A percentile compares a stretch with the other conserved stretches of the same genome.
These are phyloP conservation scores for Hymenoscyphus infarciens DNA, from an alignment of 2,329 filamentous ascomycete species.

Conservation along the genomic window DNA sequence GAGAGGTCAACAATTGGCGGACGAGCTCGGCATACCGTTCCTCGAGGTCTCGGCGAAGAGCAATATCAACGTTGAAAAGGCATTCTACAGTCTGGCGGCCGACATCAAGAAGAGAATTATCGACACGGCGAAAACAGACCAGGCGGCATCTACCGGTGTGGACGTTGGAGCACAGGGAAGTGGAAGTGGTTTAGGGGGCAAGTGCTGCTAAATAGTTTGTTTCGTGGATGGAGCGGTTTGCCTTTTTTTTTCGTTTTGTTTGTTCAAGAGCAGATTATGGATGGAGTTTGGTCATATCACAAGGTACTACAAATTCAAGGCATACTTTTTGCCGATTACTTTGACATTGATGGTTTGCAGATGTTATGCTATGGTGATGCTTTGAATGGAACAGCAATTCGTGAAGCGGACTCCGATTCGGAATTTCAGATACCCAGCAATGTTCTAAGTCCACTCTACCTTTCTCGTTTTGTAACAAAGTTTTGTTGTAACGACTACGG, in stretches of 20 bases:
- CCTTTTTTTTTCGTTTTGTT: constrained; percentile 27
- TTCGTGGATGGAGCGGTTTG: constrained; percentile 14
- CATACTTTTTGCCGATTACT: constrained; percentile 23
- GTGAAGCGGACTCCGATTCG: neutral
- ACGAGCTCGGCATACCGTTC: constrained; percentile 96
- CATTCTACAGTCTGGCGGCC: constrained; percentile 89
- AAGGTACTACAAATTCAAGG: constrained; percentile 34
- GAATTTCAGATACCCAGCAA: neutral
- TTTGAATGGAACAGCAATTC: constrained; percentile 15
- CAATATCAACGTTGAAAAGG: constrained; percentile 99
- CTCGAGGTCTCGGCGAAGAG: constrained; percentile 98
- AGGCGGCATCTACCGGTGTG: constrained; percentile 55
- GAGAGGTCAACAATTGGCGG: constrained; percentile 86
- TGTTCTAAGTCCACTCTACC: neutral
- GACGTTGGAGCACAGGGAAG: constrained; percentile 63
- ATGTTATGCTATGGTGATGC: constrained; percentile 11
- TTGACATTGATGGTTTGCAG: constrained; percentile 13
- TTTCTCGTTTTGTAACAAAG: neutral
- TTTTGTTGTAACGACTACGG: neutral
- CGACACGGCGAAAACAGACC: constrained; percentile 79
- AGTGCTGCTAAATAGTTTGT: constrained; percentile 66
- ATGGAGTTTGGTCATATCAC: constrained; percentile 35
- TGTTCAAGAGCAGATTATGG: constrained; percentile 32
- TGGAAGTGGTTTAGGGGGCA: constrained; percentile 53
- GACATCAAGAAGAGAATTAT: constrained; percentile 99